A percentile compares a stretch with the other conserved stretches of the same genome.
phyloP scores from a whole-genome alignment of 441 rosid species.

The Corymbia citriodora region DNA sequence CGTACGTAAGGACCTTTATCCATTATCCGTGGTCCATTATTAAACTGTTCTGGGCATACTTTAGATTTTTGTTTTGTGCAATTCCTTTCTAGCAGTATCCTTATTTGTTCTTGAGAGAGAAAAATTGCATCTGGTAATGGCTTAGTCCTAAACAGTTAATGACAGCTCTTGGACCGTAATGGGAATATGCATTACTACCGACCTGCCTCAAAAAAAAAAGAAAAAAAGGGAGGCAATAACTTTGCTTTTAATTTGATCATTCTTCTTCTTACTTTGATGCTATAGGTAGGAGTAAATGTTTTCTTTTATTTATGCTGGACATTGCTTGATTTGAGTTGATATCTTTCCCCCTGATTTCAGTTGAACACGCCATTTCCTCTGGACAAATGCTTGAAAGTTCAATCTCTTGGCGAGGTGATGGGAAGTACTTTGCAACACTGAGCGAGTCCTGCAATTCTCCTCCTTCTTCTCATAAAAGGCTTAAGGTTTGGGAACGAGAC shows the following conservation, averaged over 20 bases:
- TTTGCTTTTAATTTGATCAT: background rate
- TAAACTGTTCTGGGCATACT: background rate
- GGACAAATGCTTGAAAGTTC: constrained; percentile 28
- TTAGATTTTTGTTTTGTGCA: background rate
- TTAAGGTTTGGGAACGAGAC: constrained; percentile 94
- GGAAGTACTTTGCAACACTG: constrained; percentile 72
- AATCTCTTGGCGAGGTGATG: constrained; percentile 95
- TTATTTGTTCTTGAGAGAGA: background rate
- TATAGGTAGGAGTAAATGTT: background rate
- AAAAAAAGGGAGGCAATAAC: background rate
- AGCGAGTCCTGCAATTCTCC: constrained; percentile 28
- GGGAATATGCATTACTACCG: background rate
- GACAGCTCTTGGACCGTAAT: background rate
- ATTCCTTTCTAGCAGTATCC: background rate
- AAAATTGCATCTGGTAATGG: background rate
- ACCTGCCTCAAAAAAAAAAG: background rate
- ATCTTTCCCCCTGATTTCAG: constrained; percentile 24
- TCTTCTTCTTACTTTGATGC: background rate
- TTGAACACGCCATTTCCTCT: constrained; percentile 31
- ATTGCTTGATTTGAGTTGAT: background rate
- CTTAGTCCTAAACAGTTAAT: background rate
- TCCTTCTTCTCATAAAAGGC: constrained; percentile 40
- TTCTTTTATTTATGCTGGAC: background rate
- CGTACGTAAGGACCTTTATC: constrained; percentile 76
- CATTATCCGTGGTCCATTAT: constrained; percentile 4